These are phyloP conservation scores for Sclerotinia subarctica DNA, from an alignment of 2,329 filamentous ascomycete species.

Conservation along the genomic window DNA sequence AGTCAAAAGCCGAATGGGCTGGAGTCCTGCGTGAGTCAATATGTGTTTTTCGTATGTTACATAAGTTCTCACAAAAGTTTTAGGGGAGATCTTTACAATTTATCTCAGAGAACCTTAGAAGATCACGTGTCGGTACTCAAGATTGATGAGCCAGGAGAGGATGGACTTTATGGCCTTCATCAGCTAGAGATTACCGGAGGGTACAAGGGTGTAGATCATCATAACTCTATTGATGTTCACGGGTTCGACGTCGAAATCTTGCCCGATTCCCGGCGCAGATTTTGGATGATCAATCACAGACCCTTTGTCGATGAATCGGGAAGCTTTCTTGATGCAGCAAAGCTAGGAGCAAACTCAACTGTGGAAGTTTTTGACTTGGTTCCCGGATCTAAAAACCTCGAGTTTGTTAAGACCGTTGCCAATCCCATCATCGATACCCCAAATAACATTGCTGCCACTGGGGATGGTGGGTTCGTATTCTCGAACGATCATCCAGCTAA, in stretches of 20 bases:
- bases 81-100: not conserved
- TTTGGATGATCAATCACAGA: constrained; percentile 40
- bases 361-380: constrained; percentile 40
- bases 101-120: not conserved
- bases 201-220: constrained; percentile 30
- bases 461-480: constrained; percentile 39
- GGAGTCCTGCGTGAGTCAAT: not conserved
- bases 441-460: constrained; percentile 39
- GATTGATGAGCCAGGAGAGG: constrained; percentile 32
- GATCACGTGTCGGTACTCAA: constrained; percentile 14
- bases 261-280: constrained; percentile 30
- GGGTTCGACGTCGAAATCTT: constrained; percentile 38
- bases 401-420: constrained; percentile 38
- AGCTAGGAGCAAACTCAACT: constrained; percentile 40
- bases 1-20: not conserved
- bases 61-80: not conserved
- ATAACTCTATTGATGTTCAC: constrained; percentile 37
- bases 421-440: constrained; percentile 38
- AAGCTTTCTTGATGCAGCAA: constrained; percentile 35
- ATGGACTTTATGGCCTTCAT: constrained; percentile 28
- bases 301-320: constrained; percentile 38
- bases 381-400: constrained; percentile 30
- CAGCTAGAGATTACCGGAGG: constrained; percentile 26
- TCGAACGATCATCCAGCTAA: constrained; percentile 41
- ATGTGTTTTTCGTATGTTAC: not conserved